These are phyloP conservation scores for Daedalea quercina DNA, from an alignment of 768 basidiomycete genomes.

Conservation along the genomic window DNA sequence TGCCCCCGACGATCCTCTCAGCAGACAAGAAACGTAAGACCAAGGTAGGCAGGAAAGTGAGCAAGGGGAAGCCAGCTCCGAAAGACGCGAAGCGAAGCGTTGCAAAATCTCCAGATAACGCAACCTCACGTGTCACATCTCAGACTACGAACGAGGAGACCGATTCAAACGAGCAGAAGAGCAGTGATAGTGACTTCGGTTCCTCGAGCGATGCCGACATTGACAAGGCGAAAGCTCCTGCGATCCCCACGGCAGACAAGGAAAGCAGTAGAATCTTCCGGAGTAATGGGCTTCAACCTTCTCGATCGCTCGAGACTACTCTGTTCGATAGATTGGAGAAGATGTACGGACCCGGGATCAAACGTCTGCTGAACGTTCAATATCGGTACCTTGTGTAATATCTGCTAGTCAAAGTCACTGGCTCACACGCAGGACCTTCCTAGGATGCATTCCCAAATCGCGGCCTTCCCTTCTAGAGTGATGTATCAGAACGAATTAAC, in stretches of 20 bases:
- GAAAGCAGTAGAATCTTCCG: neutral
- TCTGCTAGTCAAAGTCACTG: too few relatives aligned
- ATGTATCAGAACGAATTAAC: slow-evolving; percentile 69
- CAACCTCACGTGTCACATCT: too few relatives aligned
- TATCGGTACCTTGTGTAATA: slow-evolving; percentile 56
- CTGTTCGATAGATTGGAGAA: slow-evolving; percentile 88
- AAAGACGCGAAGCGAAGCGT: neutral
- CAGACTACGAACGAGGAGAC: neutral
- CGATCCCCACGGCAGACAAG: slow-evolving; percentile 5
- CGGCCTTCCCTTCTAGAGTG: slow-evolving; percentile 76
- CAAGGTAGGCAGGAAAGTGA: neutral
- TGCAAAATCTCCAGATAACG: too few relatives aligned
- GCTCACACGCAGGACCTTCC: too few relatives aligned
- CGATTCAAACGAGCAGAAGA: neutral
- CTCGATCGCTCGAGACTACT: slow-evolving; percentile 77
- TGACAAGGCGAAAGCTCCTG: slow-evolving; percentile 7
- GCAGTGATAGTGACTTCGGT: neutral
- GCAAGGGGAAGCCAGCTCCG: neutral
- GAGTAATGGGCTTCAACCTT: slow-evolving; percentile 38
- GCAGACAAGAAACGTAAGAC: slow-evolving; percentile 32
- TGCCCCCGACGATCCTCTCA: slow-evolving; percentile 89
- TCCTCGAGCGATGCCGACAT: neutral
- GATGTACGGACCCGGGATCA: slow-evolving; percentile 80
- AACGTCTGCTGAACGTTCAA: slow-evolving; percentile 83
- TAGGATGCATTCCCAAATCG: slow-evolving; percentile 87